Percentiles rank a stretch among this genome's conserved stretches.
Conservation (phyloP, 2,329 filamentous ascomycete genomes). For the Coleophoma crateriformis region DNA sequence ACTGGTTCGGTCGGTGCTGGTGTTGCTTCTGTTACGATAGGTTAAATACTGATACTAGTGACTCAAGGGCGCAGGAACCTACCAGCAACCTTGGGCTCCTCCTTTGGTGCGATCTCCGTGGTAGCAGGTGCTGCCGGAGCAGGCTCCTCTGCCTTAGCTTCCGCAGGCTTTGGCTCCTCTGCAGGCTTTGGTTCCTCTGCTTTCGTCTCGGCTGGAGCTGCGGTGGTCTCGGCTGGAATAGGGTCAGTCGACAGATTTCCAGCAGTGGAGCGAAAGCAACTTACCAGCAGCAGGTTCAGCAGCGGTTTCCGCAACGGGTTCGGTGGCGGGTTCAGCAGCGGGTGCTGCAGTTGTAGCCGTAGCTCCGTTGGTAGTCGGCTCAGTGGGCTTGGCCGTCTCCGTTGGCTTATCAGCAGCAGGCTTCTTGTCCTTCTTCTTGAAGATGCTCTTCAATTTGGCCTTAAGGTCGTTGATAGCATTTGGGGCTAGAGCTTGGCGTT, state of each 20-base stretch:
- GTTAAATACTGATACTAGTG: neutral
- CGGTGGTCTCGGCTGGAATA: neutral
- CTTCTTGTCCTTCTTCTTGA: conserved; percentile 22
- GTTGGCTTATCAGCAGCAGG: conserved; percentile 18
- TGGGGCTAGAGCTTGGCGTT: conserved; percentile 18
- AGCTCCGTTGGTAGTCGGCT: neutral
- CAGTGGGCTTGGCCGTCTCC: conserved; percentile 1
- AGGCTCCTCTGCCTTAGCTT: conserved; percentile 6
- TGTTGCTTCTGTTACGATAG: conserved; percentile 4
- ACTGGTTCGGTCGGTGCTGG: conserved; percentile 9
- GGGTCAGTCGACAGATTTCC: neutral
- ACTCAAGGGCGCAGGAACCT: neutral
- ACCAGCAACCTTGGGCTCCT: conserved; percentile 12
- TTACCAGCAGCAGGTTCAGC: conserved; percentile 1
- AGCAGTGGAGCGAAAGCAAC: neutral
- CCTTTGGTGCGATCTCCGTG: conserved; percentile 1
- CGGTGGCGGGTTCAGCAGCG: conserved; percentile 3
- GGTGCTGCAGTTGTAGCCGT: conserved; percentile 4
- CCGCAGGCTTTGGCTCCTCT: conserved; percentile 1
- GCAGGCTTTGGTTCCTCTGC: conserved; percentile 7
- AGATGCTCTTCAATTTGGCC: conserved; percentile 23
- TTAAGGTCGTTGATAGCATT: conserved; percentile 22
- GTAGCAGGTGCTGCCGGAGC: neutral
- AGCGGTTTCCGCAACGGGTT: neutral
- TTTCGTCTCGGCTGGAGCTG: conserved; percentile 2